Conservation (phyloP, 495 filamentous ascomycete genomes). For the Hypoxylon fragiforme region DNA sequence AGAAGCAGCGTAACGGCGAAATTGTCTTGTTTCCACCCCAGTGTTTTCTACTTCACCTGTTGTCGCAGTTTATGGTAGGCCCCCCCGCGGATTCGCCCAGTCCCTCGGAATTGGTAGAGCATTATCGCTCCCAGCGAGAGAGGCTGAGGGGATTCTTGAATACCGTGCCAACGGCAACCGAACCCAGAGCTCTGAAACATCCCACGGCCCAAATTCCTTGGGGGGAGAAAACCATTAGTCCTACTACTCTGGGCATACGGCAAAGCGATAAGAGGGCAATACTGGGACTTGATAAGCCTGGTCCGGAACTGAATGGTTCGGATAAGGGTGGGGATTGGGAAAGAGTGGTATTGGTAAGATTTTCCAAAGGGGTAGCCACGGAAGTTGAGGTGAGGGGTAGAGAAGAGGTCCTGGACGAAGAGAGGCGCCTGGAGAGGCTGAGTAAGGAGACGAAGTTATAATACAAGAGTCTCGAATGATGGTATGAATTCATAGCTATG, state of each 20-base stretch:
- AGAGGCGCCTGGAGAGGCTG: slow-evolving; percentile 30
- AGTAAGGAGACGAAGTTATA: slow-evolving; percentile 26
- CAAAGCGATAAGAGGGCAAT: slow-evolving; percentile 60
- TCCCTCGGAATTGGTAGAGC: slow-evolving; percentile 36
- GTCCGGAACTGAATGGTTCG: slow-evolving; percentile 66
- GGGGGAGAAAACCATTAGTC: slow-evolving; percentile 78
- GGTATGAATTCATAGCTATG: not conserved
- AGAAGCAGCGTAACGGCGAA: slow-evolving; percentile 59
- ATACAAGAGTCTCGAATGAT: not conserved
- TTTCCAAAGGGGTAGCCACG: slow-evolving; percentile 59
- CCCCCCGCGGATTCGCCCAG: slow-evolving; percentile 35
- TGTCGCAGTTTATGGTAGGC: slow-evolving; percentile 63
- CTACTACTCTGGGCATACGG: slow-evolving; percentile 59
- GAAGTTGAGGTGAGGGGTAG: slow-evolving; percentile 58
- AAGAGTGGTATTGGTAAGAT: slow-evolving; percentile 71
- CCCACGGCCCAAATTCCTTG: slow-evolving; percentile 59
- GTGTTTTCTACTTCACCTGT: slow-evolving; percentile 71
- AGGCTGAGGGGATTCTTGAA: slow-evolving; percentile 62
- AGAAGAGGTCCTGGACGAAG: slow-evolving; percentile 52
- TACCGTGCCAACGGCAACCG: slow-evolving; percentile 35
- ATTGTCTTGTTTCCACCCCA: slow-evolving; percentile 92
- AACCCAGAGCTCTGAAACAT: slow-evolving; percentile 30
- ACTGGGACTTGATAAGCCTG: slow-evolving; percentile 70
- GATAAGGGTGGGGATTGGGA: slow-evolving; percentile 70
- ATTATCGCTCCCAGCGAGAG: slow-evolving; percentile 59